phyloP scores from a whole-genome alignment of 306 rosid genomes.

The Notholithocarpus densiflorus region DNA sequence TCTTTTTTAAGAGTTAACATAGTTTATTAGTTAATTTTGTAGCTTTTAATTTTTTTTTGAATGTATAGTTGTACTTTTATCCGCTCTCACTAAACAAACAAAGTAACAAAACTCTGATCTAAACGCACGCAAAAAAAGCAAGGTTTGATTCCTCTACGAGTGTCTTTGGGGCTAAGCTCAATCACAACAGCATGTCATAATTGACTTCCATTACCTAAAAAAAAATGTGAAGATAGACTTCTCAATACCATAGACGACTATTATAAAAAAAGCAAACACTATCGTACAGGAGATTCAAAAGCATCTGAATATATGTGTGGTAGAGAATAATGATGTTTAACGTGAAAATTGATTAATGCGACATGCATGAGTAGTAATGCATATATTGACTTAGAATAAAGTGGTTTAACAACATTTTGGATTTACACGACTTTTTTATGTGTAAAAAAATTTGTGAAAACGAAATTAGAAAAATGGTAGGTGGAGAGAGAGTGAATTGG shows the following conservation, averaged over 20 bases:
- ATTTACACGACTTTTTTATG: conserved; percentile 32
- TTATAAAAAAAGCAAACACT: not conserved
- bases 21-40: too few species aligned
- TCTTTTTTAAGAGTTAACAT: too few species aligned
- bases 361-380: not conserved
- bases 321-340: not conserved
- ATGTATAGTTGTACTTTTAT: too few species aligned
- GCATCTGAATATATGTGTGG: not conserved
- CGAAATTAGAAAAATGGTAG: conserved; percentile 27
- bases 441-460: not conserved
- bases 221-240: not conserved
- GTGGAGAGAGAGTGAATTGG: conserved; percentile 12
- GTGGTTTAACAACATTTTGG: conserved; percentile 1
- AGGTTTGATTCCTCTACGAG: too few species aligned
- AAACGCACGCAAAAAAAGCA: too few species aligned
- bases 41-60: too few species aligned
- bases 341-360: not conserved
- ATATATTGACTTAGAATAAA: not conserved
- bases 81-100: too few species aligned
- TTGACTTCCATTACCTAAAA: too few species aligned
- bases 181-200: too few species aligned
- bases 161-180: too few species aligned
- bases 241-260: not conserved
- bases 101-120: too few species aligned
- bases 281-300: not conserved